Conservation (phyloP, 2,329 filamentous ascomycete species). For the Fulvia fulva region DNA sequence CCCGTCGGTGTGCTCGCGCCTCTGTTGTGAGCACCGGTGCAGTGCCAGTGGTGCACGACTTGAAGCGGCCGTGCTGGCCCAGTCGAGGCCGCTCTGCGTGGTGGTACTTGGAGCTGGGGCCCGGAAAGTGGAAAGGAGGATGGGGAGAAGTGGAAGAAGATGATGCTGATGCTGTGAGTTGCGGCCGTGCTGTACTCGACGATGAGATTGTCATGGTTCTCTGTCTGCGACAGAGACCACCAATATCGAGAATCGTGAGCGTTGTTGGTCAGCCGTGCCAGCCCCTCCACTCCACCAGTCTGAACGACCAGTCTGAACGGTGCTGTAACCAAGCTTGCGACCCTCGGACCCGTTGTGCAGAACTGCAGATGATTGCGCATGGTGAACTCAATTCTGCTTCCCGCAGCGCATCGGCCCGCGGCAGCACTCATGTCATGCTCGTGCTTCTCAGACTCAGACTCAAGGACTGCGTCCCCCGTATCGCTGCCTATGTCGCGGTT, state of each 20-base stretch:
- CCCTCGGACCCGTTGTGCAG: too few relatives aligned
- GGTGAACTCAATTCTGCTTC: too few relatives aligned
- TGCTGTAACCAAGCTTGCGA: too few relatives aligned
- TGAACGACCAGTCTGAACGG: too few relatives aligned
- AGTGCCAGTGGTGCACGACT: conserved; percentile 22
- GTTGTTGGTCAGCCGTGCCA: neutral
- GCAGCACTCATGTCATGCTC: too few relatives aligned
- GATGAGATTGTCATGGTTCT: conserved; percentile 8
- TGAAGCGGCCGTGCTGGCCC: conserved; percentile 17
- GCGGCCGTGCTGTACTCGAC: conserved; percentile 13
- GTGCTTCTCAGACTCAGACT: neutral
- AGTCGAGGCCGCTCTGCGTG: conserved; percentile 18
- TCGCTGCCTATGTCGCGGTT: neutral
- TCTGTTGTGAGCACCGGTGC: conserved; percentile 29
- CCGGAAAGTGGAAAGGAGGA: conserved; percentile 11
- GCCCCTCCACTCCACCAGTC: neutral
- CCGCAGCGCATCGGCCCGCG: too few relatives aligned
- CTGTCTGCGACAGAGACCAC: conserved; percentile 3
- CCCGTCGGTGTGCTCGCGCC: conserved; percentile 27
- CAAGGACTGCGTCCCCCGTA: neutral
- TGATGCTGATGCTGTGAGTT: conserved; percentile 5
- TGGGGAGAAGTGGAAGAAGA: conserved; percentile 6
- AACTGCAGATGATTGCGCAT: too few relatives aligned
- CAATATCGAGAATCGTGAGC: neutral
- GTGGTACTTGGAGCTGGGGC: conserved; percentile 32